phyloP scores from a whole-genome alignment of 805 yeast genomes.

The Ogataea haglerorum region DNA sequence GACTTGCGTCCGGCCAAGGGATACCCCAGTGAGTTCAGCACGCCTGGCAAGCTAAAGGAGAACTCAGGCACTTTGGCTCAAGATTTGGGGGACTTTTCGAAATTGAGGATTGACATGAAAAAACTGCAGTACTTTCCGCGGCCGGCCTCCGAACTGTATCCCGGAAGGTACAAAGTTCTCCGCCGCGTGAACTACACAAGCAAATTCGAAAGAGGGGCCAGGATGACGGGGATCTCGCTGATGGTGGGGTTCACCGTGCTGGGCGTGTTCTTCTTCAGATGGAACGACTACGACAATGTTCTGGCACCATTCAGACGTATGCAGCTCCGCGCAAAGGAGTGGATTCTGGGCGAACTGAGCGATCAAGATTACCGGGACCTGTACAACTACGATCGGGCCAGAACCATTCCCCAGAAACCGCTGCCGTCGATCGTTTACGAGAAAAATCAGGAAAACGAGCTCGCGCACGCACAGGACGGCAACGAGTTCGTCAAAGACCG shows the following conservation, averaged over 20 bases:
- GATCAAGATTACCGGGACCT: constrained; percentile 65
- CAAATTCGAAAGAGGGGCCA: constrained; percentile 58
- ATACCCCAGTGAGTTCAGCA: constrained; percentile 74
- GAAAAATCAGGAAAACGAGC: constrained; percentile 33
- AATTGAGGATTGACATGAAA: constrained; percentile 70
- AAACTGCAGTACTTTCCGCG: constrained; percentile 72
- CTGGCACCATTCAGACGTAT: constrained; percentile 64
- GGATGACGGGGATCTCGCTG: constrained; percentile 49
- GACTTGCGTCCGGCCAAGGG: constrained; percentile 80
- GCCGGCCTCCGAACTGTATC: constrained; percentile 69
- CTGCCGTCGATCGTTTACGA: constrained; percentile 36
- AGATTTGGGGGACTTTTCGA: constrained; percentile 63
- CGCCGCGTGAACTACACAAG: constrained; percentile 51
- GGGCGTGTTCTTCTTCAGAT: constrained; percentile 68
- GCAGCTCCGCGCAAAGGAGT: constrained; percentile 55
- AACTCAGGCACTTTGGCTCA: constrained; percentile 48
- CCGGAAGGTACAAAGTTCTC: constrained; percentile 74
- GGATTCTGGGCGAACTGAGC: constrained; percentile 49
- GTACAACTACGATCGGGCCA: constrained; percentile 38
- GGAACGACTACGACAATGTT: constrained; percentile 81
- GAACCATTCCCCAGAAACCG: constrained; percentile 39
- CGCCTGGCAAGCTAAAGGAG: constrained; percentile 58
- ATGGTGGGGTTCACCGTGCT: constrained; percentile 50
- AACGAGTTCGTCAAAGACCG: constrained; percentile 58
- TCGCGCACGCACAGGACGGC: constrained; percentile 33